Evolutionary conservation across 805 yeast species (phyloP), one percentile per base, ranked within the genome.

Genomic region (Barnettozyma sucrosica): DNA sequence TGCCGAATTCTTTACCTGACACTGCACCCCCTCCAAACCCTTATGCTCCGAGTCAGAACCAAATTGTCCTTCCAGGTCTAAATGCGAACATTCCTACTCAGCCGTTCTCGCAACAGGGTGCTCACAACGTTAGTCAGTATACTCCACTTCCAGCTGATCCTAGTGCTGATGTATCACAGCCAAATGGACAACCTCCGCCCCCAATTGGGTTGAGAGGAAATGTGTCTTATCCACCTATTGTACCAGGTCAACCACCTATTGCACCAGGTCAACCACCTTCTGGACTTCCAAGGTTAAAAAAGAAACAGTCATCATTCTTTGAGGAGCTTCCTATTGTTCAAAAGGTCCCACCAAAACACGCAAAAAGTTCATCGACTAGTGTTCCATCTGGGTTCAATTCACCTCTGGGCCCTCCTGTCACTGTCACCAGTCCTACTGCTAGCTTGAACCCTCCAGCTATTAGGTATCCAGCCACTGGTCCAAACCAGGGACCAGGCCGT

Each of bases 271-370:
- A 44, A 18, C 37, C 54, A 19, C 11, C 34, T 3, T 37, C 43
- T 16, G 32, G 32, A 9, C 46, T 51, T 21, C 46, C 52, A n/a
- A 39, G 26, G 9, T 48, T 62, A 10, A 63, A 58, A 50, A 72
- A 75, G 56, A 58, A 59, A 20, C 58, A 53, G 36, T 53, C 63
- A 1, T 64, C 78, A 9, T 79, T 82, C 56, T 81, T 79, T 57
- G 83, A 78, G 46, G 88, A 81, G 46, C 59, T 79, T 34, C 86
- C 86, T 4, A 54, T 74, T 7, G 26, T 55, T 9, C 63, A 61
- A 25, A 51, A 54, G 19, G 59, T 55, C 49, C 47, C 49, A 10
- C 44, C 54, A 26, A 47, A 42, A 41, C 43, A 54, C 11, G 49
- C 51, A 5, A 52, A 52, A 46, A 41, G 40, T 32, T 44, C 39